Evolutionary conservation across 345 rosid species (phyloP), one percentile per base, ranked within the genome.

Genomic region (Mercurialis annua): DNA sequence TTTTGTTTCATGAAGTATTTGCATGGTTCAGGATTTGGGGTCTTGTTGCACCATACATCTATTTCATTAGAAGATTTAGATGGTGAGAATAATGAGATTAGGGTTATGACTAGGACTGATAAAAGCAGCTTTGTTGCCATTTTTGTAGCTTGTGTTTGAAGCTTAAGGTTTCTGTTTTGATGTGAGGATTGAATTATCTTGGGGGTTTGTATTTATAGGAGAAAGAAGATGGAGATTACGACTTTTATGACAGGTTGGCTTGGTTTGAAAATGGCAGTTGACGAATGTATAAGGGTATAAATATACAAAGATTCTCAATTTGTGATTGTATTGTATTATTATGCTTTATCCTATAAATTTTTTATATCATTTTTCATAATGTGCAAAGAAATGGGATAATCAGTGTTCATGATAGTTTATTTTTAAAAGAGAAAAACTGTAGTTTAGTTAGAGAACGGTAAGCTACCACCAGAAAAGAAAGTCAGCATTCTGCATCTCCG

Each of bases 21-120:
- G 82, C 98, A 89, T 50, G 88, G 80, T 10, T 81, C 78, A 8
- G 90, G 88, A 70, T 89, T 38, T 43, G 98, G 96, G 57, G 94
- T 87, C 73, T 83, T 73, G 77, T 70, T 58, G 76, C 98, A 92
- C 94, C 92, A 89, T 70, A 73, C 78, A 66, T 78, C 75, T 50
- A 89, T 75, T 42, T 79, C 77, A 18, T 65, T 40, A 0, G 53
- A 31, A 12, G 63, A 51, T 23, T 68, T 50, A 8, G 72, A 56
- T 2, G 73, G 65, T 18, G 71, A 69, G 51, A 79, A 29, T 16
- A 76, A 46, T 4, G 76, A 57, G 44, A 66, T 29, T 5, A 71
- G 63, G 31, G 49, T 69, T 9, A 69, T 29, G 23, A 50, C 6
- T 5, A 80, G 8, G 12, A 77, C 1, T 42, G 58, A 31, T 0